Conservation (phyloP, 257 asterid species). For the Nyctanthes arbortristis region DNA sequence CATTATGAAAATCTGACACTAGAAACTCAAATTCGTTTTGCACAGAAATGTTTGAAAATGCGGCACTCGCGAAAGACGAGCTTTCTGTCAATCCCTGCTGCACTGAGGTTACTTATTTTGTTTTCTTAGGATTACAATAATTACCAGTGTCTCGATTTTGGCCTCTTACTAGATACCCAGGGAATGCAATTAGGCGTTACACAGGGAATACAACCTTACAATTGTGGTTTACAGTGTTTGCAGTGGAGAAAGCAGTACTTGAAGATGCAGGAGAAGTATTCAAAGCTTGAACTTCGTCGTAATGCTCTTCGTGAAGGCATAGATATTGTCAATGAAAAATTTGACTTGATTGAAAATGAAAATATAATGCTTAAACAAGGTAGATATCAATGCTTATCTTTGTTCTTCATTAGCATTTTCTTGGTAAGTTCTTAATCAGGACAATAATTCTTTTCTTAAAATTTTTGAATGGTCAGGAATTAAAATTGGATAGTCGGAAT, state of each 20-base stretch:
- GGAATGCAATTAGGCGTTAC: too few species aligned
- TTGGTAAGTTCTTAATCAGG: neutral
- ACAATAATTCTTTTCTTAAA: neutral
- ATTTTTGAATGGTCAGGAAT: neutral
- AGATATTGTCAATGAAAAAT: constrained; percentile 29
- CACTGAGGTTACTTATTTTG: constrained; percentile 39
- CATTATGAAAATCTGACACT: neutral
- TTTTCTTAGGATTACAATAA: too few species aligned
- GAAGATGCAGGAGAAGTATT: constrained; percentile 49
- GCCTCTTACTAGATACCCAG: neutral
- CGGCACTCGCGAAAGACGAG: constrained; percentile 40
- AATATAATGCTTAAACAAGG: constrained; percentile 59
- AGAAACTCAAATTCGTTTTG: neutral
- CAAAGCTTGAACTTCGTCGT: constrained; percentile 42
- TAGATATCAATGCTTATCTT: constrained; percentile 7
- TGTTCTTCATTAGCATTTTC: neutral
- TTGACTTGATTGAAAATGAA: constrained; percentile 42
- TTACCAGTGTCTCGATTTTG: neutral
- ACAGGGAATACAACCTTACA: neutral
- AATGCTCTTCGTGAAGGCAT: constrained; percentile 42
- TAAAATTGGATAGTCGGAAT: neutral
- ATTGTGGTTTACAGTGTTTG: constrained; percentile 10
- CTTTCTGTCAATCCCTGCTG: constrained; percentile 60
- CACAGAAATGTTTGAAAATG: constrained; percentile 53
- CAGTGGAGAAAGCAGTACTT: constrained; percentile 61